These are phyloP conservation scores for Carex parvula DNA, from an alignment of 176 grass and related monocot genomes.

Conservation along the genomic window DNA sequence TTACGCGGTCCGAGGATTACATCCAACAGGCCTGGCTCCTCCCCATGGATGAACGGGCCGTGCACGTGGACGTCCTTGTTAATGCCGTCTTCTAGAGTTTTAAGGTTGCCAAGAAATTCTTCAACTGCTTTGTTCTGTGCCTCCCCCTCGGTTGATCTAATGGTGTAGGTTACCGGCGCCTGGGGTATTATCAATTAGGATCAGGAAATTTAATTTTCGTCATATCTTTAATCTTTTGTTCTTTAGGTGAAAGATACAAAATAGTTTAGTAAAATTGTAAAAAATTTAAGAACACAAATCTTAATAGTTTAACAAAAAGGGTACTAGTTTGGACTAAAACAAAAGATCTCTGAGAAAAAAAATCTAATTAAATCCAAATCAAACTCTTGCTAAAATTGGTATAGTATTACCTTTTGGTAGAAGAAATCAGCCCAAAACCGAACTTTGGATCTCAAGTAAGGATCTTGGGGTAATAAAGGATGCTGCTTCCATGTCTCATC, in stretches of 20 bases:
- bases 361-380: neutral
- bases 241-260: too few relatives aligned
- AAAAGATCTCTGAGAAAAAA: neutral
- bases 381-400: neutral
- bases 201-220: neutral
- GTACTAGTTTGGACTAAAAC: neutral
- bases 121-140: slow-evolving; percentile 16
- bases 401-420: slow-evolving; percentile 31
- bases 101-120: neutral
- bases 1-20: neutral
- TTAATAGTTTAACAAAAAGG: neutral
- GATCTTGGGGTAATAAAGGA: slow-evolving; percentile 29
- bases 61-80: slow-evolving; percentile 22
- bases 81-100: slow-evolving; percentile 27
- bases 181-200: neutral
- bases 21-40: slow-evolving; percentile 16
- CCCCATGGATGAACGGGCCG: slow-evolving; percentile 17
- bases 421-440: slow-evolving; percentile 36
- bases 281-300: neutral
- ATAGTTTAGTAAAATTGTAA: too few relatives aligned
- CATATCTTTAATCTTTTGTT: too few relatives aligned
- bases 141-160: slow-evolving; percentile 7
- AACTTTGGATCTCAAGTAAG: slow-evolving; percentile 26
- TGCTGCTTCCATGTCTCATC: slow-evolving; percentile 29
- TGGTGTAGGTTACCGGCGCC: neutral